Evolutionary conservation across 2,329 filamentous ascomycete genomes (phyloP).

Genomic region (Parascedosporium putredinis): DNA sequence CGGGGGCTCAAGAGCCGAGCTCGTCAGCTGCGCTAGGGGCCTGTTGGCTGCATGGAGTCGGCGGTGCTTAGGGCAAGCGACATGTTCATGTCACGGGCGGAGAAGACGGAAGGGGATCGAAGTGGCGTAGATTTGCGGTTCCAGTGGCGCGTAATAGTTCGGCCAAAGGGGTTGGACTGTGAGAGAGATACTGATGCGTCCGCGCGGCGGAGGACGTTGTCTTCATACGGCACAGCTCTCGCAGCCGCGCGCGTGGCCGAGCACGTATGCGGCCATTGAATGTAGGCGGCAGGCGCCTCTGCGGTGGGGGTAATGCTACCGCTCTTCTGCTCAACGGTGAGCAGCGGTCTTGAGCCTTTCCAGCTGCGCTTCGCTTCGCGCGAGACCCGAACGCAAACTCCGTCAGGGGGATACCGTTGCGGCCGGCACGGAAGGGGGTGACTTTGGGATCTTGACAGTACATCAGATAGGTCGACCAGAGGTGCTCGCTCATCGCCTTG

Average conservation of each 20-base stretch:
- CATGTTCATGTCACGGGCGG: slow-evolving; percentile 50
- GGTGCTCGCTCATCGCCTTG: slow-evolving; percentile 52
- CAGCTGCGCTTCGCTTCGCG: slow-evolving; percentile 55
- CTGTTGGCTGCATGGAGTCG: slow-evolving; percentile 53
- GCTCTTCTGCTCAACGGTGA: slow-evolving; percentile 28
- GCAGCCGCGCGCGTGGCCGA: slow-evolving; percentile 51
- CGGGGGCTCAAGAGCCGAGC: slow-evolving; percentile 24
- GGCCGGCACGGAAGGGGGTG: slow-evolving; percentile 54
- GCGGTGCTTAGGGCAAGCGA: slow-evolving; percentile 54
- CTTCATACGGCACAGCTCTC: slow-evolving; percentile 51
- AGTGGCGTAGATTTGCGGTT: slow-evolving; percentile 37
- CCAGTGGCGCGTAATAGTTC: slow-evolving; percentile 36
- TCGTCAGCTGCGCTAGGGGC: slow-evolving; percentile 51
- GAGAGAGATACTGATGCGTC: slow-evolving; percentile 35
- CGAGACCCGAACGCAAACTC: slow-evolving; percentile 55
- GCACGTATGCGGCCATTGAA: slow-evolving; percentile 54
- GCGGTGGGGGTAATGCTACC: slow-evolving; percentile 46
- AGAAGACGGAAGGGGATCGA: slow-evolving; percentile 40
- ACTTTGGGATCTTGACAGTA: slow-evolving; percentile 59
- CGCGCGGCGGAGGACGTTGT: slow-evolving; percentile 32
- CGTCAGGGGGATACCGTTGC: slow-evolving; percentile 55
- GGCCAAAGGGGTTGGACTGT: slow-evolving; percentile 47
- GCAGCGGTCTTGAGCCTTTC: slow-evolving; percentile 45
- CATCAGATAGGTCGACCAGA: slow-evolving; percentile 55
- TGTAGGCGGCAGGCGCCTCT: slow-evolving; percentile 35